Base-by-base conservation (phyloP, 2,329 filamentous ascomycete species). In the Tolypocladium inflatum region DNA sequence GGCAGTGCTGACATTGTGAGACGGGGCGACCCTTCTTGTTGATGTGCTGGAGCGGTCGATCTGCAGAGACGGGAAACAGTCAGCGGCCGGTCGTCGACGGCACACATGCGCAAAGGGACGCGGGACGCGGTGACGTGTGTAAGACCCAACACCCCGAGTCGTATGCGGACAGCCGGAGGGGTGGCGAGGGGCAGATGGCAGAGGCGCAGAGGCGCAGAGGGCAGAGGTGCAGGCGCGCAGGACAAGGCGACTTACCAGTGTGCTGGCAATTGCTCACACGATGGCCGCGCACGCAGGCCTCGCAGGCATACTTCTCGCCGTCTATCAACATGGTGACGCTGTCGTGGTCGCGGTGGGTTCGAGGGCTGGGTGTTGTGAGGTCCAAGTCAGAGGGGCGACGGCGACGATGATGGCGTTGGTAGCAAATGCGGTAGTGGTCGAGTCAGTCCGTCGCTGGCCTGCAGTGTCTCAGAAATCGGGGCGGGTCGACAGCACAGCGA, bases 221-320 rank as follows among this genome's bases (percentile, higher is more conserved):
- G 55, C 26, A 42, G 60, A 51, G 56, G 60, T 35, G 55, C 56
- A 56, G 56, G 55, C 39, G 54, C 59, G 62, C 54, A 54, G 21
- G 48, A 30, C 50, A 57, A 57, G 55, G 66, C 62, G 17, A 82
- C 89, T 80, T 85, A 96, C 92, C 91, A 74, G 85, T 84, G 76
- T 99, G 94, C 74, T 93, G 91, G 81, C 94, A 99, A 73, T 94
- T 96, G 87, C 92, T 97, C 72, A 99, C 94, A 73, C 94, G 90
- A 80, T 99, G 94, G 71, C 94, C 94, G 76, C 94, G 89, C 73
- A 99, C 91, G 79, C 94, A 99, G 78, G 92, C 92, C 79, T 96
- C 90, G 81, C 93, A 97, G 76, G 93, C 93, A 80, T 85, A 97
- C 81, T 97, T 97, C 80, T 96, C 91, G 75, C 93, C 93, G 81